phyloP scores from a whole-genome alignment of 164 flowering plant species.

The Litsea cubeba region DNA sequence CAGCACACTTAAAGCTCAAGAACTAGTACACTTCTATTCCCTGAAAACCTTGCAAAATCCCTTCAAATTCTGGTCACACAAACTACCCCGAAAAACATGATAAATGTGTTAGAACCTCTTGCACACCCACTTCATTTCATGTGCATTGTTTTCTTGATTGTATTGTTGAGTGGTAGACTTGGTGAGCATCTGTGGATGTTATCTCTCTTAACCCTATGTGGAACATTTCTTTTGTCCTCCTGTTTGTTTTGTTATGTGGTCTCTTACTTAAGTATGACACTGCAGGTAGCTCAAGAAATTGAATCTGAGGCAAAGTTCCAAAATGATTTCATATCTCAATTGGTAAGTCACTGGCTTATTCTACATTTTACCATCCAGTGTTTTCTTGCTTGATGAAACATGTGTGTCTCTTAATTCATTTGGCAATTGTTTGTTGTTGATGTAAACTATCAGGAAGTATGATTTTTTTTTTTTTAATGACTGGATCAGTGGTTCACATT shows the following conservation, averaged over 20 bases:
- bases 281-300: conserved; percentile 60
- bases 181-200: not conserved
- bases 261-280: conserved; percentile 9
- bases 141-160: not conserved
- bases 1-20: too few species aligned
- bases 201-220: not conserved
- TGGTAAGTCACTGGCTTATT: conserved; percentile 24
- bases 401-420: not conserved
- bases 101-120: too few species aligned
- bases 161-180: not conserved
- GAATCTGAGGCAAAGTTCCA: conserved; percentile 47
- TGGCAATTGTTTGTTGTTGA: not conserved
- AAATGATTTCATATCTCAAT: conserved; percentile 34
- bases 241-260: not conserved
- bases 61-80: too few species aligned
- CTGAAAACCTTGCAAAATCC: too few species aligned
- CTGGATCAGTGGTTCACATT: not conserved
- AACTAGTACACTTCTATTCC: too few species aligned
- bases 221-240: not conserved
- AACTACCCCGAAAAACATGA: too few species aligned
- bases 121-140: not conserved
- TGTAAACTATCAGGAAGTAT: not conserved
- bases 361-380: not conserved
- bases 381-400: not conserved
- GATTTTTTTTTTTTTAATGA: not conserved